Base-by-base conservation (phyloP, 78 protist genomes). In the Guillardia theta region DNA sequence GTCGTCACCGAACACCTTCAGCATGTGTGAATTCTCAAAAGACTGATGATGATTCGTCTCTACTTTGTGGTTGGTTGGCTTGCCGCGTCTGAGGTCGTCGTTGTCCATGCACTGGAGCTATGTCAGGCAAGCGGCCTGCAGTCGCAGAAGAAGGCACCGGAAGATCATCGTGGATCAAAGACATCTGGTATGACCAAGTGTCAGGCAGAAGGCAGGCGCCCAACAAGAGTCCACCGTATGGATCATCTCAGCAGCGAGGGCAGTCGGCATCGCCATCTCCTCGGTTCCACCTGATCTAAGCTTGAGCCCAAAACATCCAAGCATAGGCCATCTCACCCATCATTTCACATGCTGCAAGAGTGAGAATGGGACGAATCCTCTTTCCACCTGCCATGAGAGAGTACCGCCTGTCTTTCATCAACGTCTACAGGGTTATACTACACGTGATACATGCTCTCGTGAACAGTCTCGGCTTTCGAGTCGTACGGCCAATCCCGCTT, bases 401-500 rank as follows among this genome's bases (percentile, higher is more conserved):
- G 83, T 70, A 70, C 83, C 22, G 39, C 70, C 21, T 58, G 27
- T 8, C 3, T 24, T 58, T 30, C 70, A 58, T 3, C 70, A 30
- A 24, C 70, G 70, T 58, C 70, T 58, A 30, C 70, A 30, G 39
- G 4, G 21, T 24, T 24, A 24, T 58, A 30, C 70, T 6, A 24
- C 70, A 58, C 3, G 2, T 6, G 39, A 1, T 30, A 58, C 70
- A 58, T 6, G 1, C 2, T 30, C 70, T 8, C 3, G 27, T 9
- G 39, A 58, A 24, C 58, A 19, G 10, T 15, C 15, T 50, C 78
- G 39, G 6, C 78, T 64, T 24, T 15, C 45, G 46, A 36, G 83
- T 70, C 83, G 83, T 70, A 70, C 83, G n/a, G n/a, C 83, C 83
- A 70, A 36, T 70, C 83, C 27, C 83, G 83, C 83, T 36, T 36